phyloP scores from a whole-genome alignment of 2,329 filamentous ascomycete species.

The Claviceps cyperi region DNA sequence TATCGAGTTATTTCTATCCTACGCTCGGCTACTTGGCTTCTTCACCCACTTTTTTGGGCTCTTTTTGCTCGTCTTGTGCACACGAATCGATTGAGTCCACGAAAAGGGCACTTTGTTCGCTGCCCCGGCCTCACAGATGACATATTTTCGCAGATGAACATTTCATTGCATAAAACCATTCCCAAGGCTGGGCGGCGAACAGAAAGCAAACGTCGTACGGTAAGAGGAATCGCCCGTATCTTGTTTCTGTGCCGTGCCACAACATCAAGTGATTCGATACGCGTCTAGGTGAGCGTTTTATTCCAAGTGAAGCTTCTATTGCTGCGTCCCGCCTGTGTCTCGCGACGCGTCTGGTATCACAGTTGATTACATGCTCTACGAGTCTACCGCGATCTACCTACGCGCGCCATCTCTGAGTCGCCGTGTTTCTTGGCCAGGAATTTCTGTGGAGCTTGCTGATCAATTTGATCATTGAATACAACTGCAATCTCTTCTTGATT shows the following conservation, averaged over 20 bases:
- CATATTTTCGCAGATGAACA: background rate
- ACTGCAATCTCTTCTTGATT: too few species aligned
- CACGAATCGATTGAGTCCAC: constrained; percentile 20
- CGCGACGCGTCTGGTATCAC: background rate
- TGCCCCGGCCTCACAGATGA: background rate
- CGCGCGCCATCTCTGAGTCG: background rate
- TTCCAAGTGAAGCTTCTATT: background rate
- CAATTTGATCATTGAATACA: too few species aligned
- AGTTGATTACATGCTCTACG: background rate
- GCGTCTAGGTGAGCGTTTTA: too few species aligned
- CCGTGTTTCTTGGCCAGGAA: too few species aligned
- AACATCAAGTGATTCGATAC: too few species aligned
- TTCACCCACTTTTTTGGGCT: constrained; percentile 48
- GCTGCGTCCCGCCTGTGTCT: background rate
- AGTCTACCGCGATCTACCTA: background rate
- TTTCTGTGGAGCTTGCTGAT: too few species aligned
- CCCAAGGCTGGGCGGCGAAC: background rate
- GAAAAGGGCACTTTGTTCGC: background rate
- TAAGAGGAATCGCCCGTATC: too few species aligned
- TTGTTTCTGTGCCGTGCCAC: too few species aligned
- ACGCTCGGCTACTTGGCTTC: constrained; percentile 3
- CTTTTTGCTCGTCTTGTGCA: constrained; percentile 36
- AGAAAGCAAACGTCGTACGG: too few species aligned
- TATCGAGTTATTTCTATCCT: constrained; percentile 1
- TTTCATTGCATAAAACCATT: background rate